phyloP scores from a whole-genome alignment of 768 basidiomycete genomes.

The Macrolepiota albuminosa region DNA sequence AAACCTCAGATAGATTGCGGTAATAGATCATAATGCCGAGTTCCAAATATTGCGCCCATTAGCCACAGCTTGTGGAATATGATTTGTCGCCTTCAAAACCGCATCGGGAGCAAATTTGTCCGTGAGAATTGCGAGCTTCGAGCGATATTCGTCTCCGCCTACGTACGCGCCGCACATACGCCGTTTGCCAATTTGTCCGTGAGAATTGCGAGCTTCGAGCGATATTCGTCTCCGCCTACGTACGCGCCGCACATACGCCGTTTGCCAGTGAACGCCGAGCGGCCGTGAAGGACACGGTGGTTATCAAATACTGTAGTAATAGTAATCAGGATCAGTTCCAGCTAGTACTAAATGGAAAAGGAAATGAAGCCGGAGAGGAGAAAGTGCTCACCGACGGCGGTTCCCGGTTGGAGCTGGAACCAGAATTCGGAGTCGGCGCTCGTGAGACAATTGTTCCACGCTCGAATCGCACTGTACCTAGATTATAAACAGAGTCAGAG shows the following conservation, averaged over 20 bases:
- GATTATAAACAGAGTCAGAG: not conserved
- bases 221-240: conserved; percentile 86
- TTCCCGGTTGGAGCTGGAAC: conserved; percentile 86
- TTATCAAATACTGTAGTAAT: conserved; percentile 72
- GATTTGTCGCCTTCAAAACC: conserved; percentile 21
- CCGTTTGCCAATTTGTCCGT: conserved; percentile 69
- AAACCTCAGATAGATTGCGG: conserved; percentile 1
- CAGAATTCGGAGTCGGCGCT: conserved; percentile 87
- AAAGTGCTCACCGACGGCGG: conserved; percentile 62
- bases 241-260: conserved; percentile 97
- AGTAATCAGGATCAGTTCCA: not conserved
- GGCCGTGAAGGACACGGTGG: conserved; percentile 89
- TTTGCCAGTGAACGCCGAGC: conserved; percentile 84
- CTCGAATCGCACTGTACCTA: conserved; percentile 77
- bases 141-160: conserved; percentile 84
- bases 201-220: conserved; percentile 69
- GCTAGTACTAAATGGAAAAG: not conserved
- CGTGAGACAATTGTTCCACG: conserved; percentile 73
- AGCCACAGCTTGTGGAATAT: conserved; percentile 16
- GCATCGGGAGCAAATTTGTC: conserved; percentile 49
- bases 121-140: conserved; percentile 63
- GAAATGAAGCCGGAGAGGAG: not conserved
- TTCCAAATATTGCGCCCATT: conserved; percentile 57
- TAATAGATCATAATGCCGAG: conserved; percentile 35
- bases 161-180: conserved; percentile 97